Conservation (phyloP, 208 protist species). For the Crithidia bombi region DNA sequence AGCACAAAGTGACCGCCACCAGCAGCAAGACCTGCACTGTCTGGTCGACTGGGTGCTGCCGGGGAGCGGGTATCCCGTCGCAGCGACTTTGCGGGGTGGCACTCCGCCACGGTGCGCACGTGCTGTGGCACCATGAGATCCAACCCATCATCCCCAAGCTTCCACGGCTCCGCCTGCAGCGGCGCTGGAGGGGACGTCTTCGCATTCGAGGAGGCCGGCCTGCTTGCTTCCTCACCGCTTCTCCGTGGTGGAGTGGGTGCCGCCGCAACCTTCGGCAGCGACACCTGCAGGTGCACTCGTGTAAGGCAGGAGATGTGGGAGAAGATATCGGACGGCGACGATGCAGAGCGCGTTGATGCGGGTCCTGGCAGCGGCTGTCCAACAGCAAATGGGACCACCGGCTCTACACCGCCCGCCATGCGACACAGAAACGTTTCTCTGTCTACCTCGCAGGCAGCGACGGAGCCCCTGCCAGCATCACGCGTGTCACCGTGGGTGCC, state of each 20-base stretch:
- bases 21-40: neutral
- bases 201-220: neutral
- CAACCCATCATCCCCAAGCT: slow-evolving; percentile 56
- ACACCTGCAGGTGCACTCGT: slow-evolving; percentile 25
- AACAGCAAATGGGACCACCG: slow-evolving; percentile 68
- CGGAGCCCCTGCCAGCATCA: neutral
- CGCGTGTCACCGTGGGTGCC: slow-evolving; percentile 1
- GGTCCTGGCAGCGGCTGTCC: slow-evolving; percentile 36
- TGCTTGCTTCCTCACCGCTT: neutral
- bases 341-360: neutral
- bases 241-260: neutral
- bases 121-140: slow-evolving; percentile 54
- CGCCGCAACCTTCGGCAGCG: neutral
- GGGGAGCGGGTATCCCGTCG: neutral
- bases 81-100: neutral
- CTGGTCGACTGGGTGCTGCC: neutral
- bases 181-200: neutral
- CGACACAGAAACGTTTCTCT: slow-evolving; percentile 22
- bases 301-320: slow-evolving; percentile 32
- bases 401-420: slow-evolving; percentile 68
- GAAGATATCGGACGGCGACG: slow-evolving; percentile 24
- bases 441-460: neutral
- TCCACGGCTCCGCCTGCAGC: slow-evolving; percentile 56
- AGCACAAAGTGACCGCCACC: slow-evolving; percentile 24
- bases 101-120: slow-evolving; percentile 59